Conservation (phyloP, 148 eudicot species). For the Gaultheria prostrata region DNA sequence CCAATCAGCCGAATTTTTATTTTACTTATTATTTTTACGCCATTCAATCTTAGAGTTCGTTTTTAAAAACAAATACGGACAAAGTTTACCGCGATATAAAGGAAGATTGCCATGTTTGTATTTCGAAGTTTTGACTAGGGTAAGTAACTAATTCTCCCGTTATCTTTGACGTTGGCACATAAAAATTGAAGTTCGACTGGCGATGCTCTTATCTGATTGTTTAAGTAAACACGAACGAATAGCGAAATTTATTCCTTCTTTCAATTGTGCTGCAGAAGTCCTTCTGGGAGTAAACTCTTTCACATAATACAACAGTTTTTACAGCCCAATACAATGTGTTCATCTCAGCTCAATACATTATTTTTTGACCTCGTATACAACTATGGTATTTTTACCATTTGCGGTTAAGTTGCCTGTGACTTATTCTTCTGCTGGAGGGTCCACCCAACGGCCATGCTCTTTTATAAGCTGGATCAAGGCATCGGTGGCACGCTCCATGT, state of each 20-base stretch:
- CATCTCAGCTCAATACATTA: neutral
- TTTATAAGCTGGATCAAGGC: constrained; percentile 87
- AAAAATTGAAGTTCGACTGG: neutral
- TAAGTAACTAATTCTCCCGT: neutral
- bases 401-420: neutral
- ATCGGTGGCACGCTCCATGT: constrained; percentile 90
- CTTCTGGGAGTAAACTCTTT: neutral
- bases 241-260: neutral
- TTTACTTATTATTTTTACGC: neutral
- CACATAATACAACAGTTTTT: neutral
- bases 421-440: constrained; percentile 84
- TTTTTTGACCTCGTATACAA: neutral
- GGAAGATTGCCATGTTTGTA: too few species aligned
- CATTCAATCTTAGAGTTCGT: neutral
- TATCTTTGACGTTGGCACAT: too few species aligned
- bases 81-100: too few species aligned
- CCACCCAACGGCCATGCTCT: constrained; percentile 97
- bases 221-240: neutral
- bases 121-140: too few species aligned
- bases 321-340: neutral
- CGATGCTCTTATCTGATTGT: neutral
- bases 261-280: neutral
- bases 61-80: neutral
- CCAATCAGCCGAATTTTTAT: neutral
- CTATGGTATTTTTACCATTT: neutral